These are phyloP conservation scores for Epichloe aotearoae DNA, from an alignment of 2,329 filamentous ascomycete genomes.

Conservation along the genomic window DNA sequence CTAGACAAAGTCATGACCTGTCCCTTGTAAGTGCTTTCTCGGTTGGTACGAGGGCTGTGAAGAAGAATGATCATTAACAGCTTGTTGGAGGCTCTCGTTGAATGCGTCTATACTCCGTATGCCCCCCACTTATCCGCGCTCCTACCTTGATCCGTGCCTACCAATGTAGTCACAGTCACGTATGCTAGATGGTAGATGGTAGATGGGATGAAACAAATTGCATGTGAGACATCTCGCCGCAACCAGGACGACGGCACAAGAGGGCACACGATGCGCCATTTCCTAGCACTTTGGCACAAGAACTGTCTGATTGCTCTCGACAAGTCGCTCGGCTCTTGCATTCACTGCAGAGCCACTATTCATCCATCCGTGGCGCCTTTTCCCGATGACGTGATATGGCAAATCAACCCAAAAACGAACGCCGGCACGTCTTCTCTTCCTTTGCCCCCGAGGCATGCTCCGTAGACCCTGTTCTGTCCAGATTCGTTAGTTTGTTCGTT, in stretches of 20 bases:
- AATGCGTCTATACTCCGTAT: too few species aligned
- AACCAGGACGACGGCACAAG: neutral
- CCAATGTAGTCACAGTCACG: too few species aligned
- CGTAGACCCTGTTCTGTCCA: neutral
- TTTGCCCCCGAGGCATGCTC: neutral
- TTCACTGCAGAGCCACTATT: neutral
- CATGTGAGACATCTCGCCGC: neutral
- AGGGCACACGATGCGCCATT: neutral
- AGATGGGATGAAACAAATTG: too few species aligned
- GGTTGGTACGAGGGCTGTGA: too few species aligned
- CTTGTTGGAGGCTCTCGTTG: too few species aligned
- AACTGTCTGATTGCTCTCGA: neutral
- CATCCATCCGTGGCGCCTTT: neutral
- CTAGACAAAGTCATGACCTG: too few species aligned
- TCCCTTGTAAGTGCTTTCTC: too few species aligned
- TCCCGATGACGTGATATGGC: conserved; percentile 2
- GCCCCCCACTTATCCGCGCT: too few species aligned
- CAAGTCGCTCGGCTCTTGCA: neutral
- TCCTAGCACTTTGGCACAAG: neutral
- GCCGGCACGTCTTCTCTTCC: neutral
- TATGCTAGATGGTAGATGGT: too few species aligned
- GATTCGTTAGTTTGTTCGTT: neutral
- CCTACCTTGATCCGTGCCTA: too few species aligned
- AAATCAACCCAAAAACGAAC: neutral
- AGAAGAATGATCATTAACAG: too few species aligned